Evolutionary conservation across 1,284 basidiomycete species (phyloP).

Genomic region (Leccinum fallax): DNA sequence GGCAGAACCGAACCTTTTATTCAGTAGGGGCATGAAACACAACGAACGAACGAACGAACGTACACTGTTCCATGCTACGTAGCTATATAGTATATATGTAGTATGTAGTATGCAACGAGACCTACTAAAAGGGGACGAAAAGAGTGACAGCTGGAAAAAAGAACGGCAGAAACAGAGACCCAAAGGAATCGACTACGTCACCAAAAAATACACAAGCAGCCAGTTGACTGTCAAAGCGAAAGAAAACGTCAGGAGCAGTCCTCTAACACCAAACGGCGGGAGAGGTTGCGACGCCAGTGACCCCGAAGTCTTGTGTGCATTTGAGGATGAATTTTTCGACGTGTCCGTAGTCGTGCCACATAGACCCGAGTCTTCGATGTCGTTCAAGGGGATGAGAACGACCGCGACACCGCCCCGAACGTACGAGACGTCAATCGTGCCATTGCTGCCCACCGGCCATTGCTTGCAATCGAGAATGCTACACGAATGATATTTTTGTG

Average conservation of each 20-base stretch:
- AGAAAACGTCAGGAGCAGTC: conserved; percentile 10
- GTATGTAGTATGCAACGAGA: not conserved
- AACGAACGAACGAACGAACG: too few relatives aligned
- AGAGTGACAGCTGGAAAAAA: not conserved
- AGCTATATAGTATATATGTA: not conserved
- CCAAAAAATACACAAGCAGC: not conserved
- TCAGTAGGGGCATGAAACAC: too few relatives aligned
- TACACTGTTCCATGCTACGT: not conserved
- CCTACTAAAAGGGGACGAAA: not conserved
- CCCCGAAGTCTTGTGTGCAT: conserved; percentile 9
- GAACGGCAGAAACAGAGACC: not conserved
- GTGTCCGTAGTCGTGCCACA: conserved; percentile 32
- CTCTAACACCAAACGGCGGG: conserved; percentile 1
- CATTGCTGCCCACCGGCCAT: conserved; percentile 64
- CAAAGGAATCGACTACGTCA: not conserved
- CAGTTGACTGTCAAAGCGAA: conserved; percentile 1
- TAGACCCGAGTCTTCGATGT: conserved; percentile 44
- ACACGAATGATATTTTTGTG: not conserved
- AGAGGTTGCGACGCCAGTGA: not conserved
- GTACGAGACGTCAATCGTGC: conserved; percentile 60
- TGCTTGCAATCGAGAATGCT: conserved; percentile 66
- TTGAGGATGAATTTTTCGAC: not conserved
- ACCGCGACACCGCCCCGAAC: conserved; percentile 58
- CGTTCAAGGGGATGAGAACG: conserved; percentile 48
- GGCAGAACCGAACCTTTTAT: too few relatives aligned